Base-by-base conservation (phyloP, 225 moss, liverwort and hornwort genomes). In the Neckera pumila region DNA sequence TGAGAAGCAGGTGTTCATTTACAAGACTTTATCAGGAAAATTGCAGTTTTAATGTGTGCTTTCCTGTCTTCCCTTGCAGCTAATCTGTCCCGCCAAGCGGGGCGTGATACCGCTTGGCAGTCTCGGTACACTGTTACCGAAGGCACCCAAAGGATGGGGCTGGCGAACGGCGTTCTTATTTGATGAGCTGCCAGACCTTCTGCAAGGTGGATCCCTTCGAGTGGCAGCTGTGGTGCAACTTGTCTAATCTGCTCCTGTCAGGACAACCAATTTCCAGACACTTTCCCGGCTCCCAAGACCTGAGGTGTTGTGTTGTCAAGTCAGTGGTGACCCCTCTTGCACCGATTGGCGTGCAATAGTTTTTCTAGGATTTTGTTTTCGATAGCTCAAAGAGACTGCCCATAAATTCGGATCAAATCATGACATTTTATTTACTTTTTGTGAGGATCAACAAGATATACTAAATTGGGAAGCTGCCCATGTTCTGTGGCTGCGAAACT, bases 81-180 rank as follows among this genome's bases (percentile, higher is more conserved):
- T 93, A 65, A 93, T 91, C 82, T 93, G 93, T 89, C 91, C 93
- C 25, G 90, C 93, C 84, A 93, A 93, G 91, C 87, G 91, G 81
- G 93, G 91, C 62, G 91, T 93, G 71, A 91, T 91, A 69, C 88
- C 88, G 51, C 90, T 93, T 18, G 93, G 93, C 86, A 93, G 88
- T 77, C 93, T 91, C 66, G 93, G 93, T 42, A 93, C 93, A 22
- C 88, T 91, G 59, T 88, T 93, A 80, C 93, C 93, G 12, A 93
- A 93, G 86, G 93, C 93, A 56, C 93, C 93, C 12, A 93, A 93
- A 90, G 93, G 93, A 51, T 93, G 93, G 93, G 93, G 93, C 76
- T 93, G 93, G 93, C 90, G 93, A 62, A 93, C 93, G 10, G 93
- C 93, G 51, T 93, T 93, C 84, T 90, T 93, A 59, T 93, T 93